Base-by-base conservation (phyloP, 768 basidiomycete species). In the Imleria badia region DNA sequence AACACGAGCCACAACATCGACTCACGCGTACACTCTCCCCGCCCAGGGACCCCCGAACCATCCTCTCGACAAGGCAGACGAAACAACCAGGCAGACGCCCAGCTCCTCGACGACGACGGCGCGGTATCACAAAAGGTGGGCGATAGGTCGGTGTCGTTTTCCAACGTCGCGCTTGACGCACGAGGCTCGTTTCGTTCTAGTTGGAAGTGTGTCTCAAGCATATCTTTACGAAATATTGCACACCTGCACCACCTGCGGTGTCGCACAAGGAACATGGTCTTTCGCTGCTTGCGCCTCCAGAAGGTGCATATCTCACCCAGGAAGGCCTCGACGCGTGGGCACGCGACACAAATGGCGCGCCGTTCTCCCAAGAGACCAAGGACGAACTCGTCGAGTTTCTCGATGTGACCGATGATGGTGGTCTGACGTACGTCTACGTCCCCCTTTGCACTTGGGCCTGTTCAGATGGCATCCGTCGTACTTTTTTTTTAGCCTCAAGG, bases 151-250 rank as follows among this genome's bases (percentile, higher is more conserved):
- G 9, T 40, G 22, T 49, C n/a, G 50, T 54, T 20, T 3, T 14
- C n/a, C 5, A 22, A 31, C 30, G 15, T 22, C 12, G 20, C 15
- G 19, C 10, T 44, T 52, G 38, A 53, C 34, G 33, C 34, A 31
- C 29, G 14, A 33, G 20, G 12, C 11, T 42, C 4, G 52, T 48
- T 33, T 42, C 4, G 52, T 48, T 33, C 10, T 60, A 89, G 88
- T 73, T 91, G 31, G 87, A 88, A 69, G 68, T 68, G 40, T 89
- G 85, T 67, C 75, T 91, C 46, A 81, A 81, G 57, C 87, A 89
- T 61, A 89, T 92, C 48, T 91, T 91, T 64, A 80, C 84, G 22
- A 89, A 89, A 69, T 91, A 88, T 61, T 89, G 89, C 70, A 78
- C 74, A 20, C 86, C 85, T 11, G 45, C 52, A 1, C 55, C 60